Conservation (phyloP, 1,284 basidiomycete species). For the Tremellales sp. region DNA sequence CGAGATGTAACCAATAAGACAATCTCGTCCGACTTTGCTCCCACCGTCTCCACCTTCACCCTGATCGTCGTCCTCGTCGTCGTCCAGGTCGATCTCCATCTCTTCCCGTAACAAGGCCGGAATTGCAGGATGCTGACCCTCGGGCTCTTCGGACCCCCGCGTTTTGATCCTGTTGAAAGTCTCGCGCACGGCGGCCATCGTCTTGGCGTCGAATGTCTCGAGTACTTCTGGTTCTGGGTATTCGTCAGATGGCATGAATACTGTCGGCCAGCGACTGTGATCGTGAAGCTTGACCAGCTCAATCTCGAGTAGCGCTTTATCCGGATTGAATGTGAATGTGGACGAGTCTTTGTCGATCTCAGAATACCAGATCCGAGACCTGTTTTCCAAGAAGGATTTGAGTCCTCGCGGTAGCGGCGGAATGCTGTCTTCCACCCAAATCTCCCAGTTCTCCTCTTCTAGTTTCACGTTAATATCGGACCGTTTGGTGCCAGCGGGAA, state of each 20-base stretch:
- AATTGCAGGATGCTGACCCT: conserved; percentile 32
- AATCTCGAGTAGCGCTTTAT: conserved; percentile 67
- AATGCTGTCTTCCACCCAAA: conserved; percentile 52
- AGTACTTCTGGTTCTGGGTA: conserved; percentile 63
- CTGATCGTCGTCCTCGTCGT: conserved; percentile 53
- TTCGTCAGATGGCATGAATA: conserved; percentile 56
- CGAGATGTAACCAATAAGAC: conserved; percentile 27
- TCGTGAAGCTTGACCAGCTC: conserved; percentile 78
- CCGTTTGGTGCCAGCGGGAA: conserved; percentile 65
- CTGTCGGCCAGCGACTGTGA: conserved; percentile 75
- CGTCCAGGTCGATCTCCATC: conserved; percentile 47
- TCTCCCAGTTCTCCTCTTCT: conserved; percentile 60
- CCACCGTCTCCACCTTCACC: conserved; percentile 48
- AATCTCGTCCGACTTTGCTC: conserved; percentile 32
- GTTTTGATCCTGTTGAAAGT: conserved; percentile 34
- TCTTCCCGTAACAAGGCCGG: conserved; percentile 46
- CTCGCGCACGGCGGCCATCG: conserved; percentile 72
- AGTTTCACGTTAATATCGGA: conserved; percentile 65
- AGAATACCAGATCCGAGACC: conserved; percentile 68
- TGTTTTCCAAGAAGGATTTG: conserved; percentile 54
- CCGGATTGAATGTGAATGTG: conserved; percentile 80
- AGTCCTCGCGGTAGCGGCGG: conserved; percentile 44
- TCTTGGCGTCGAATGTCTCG: conserved; percentile 82
- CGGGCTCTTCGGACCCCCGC: conserved; percentile 22
- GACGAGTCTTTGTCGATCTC: conserved; percentile 64